Evolutionary conservation across 148 eudicot species (phyloP).

Genomic region (Bassia scoparia): DNA sequence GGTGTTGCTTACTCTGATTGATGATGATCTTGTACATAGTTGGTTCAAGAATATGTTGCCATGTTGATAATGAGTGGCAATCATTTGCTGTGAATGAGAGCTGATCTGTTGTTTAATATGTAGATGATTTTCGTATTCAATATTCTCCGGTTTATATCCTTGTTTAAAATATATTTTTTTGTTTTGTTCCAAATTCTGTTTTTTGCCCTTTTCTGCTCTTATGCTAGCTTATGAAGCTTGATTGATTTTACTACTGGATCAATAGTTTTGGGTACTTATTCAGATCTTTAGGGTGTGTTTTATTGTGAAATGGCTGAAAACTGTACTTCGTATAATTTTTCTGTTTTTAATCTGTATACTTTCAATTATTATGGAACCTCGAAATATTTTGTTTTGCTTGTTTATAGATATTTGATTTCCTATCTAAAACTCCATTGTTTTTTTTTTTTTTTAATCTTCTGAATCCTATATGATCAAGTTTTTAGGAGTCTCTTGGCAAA

Average conservation of each 20-base stretch:
- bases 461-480: too few relatives aligned
- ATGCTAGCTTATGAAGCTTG: not conserved
- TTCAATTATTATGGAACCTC: not conserved
- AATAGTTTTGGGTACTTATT: not conserved
- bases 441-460: not conserved
- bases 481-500: too few relatives aligned
- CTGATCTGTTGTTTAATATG: conserved; percentile 11
- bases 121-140: conserved; percentile 9
- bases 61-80: not conserved
- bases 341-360: conserved; percentile 14
- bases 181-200: conserved; percentile 2
- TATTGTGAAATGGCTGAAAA: conserved; percentile 28
- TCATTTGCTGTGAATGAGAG: conserved; percentile 11
- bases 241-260: conserved; percentile 9
- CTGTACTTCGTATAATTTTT: conserved; percentile 16
- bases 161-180: not conserved
- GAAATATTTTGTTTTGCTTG: not conserved
- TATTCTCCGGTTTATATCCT: conserved; percentile 5
- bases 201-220: conserved; percentile 4
- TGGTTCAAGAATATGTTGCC: not conserved
- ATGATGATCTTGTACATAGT: conserved; percentile 20
- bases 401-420: not conserved
- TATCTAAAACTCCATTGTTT: not conserved
- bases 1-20: conserved; percentile 48
- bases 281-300: conserved; percentile 13